These are phyloP conservation scores for Apiotrichum akiyoshidainum DNA, from an alignment of 1,284 basidiomycete species.

Conservation along the genomic window DNA sequence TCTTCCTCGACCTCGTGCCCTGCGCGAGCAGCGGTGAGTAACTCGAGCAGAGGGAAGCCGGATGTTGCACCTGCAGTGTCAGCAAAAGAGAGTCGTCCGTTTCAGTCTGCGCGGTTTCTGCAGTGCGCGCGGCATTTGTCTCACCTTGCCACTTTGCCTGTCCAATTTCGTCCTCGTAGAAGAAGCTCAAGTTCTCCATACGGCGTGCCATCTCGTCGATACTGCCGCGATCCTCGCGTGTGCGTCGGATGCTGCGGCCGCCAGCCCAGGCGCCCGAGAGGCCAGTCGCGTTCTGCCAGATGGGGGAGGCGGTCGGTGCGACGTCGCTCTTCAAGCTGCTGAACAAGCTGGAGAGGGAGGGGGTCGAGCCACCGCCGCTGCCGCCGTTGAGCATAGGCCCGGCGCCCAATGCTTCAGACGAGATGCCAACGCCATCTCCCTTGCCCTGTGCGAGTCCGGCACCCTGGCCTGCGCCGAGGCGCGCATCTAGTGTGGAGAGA, in stretches of 20 bases:
- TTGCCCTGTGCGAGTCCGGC: constrained; percentile 43
- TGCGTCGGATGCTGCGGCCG: constrained; percentile 9
- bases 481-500: constrained; percentile 46
- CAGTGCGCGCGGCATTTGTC: constrained; percentile 13
- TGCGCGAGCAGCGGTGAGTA: constrained; percentile 61
- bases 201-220: constrained; percentile 40
- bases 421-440: constrained; percentile 38
- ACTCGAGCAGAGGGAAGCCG: constrained; percentile 76
- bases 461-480: constrained; percentile 43
- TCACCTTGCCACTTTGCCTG: constrained; percentile 53
- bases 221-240: constrained; percentile 22
- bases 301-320: background rate
- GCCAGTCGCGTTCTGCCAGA: background rate
- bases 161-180: constrained; percentile 53
- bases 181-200: constrained; percentile 49
- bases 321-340: constrained; percentile 12
- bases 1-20: constrained; percentile 13
- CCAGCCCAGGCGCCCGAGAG: constrained; percentile 16
- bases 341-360: constrained; percentile 7
- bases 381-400: constrained; percentile 4
- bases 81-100: constrained; percentile 3
- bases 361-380: background rate
- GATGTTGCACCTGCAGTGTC: constrained; percentile 67
- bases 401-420: constrained; percentile 38
- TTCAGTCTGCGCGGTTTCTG: too few species aligned